Base-by-base conservation (phyloP, 306 rosid genomes). In the Castanea sativa region DNA sequence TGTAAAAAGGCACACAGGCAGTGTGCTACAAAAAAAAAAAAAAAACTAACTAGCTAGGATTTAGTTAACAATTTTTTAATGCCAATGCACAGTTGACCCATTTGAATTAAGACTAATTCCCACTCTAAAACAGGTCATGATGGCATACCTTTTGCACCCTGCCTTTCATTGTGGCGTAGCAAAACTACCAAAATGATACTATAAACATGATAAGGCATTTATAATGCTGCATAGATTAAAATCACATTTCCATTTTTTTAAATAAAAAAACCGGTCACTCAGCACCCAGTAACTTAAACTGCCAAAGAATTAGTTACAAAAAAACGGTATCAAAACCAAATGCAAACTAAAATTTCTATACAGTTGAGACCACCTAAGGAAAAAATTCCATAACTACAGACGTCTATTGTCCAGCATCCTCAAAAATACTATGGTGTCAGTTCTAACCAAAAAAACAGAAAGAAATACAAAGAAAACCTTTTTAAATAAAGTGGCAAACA, bases 1-100 rank as follows among this genome's bases (percentile, higher is more conserved):
- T 52, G 38, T 58, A 79, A 83, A 86, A 63, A 57, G 43, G 60
- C 64, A 25, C 27, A 25, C 27, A 25, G 27, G 27, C 27, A 25
- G 27, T 25, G 27, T 25, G 27, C 27, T 25, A 25, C 27, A 1
- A 25, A 25, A 25, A 25, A 25, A 25, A 23, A 23, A 25, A 25
- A 25, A 25, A 1, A 1, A 1, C 27, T 25, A 25, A 25, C 27
- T 25, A 25, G 27, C 27, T 25, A 25, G 27, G 27, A 25, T 25
- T 25, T 25, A 25, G 1, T 25, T 25, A 25, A 25, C 27, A 25
- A 25, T 25, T 25, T 25, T 25, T 25, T 25, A 25, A 25, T 25
- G 27, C 27, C 27, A 25, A 25, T 25, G 27, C 27, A 25, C 27
- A 25, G 27, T 25, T 25, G 27, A 25, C 27, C 27, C 27, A 25